phyloP scores from a whole-genome alignment of 2,329 filamentous ascomycete species.

The Alternaria angustiovoidea region DNA sequence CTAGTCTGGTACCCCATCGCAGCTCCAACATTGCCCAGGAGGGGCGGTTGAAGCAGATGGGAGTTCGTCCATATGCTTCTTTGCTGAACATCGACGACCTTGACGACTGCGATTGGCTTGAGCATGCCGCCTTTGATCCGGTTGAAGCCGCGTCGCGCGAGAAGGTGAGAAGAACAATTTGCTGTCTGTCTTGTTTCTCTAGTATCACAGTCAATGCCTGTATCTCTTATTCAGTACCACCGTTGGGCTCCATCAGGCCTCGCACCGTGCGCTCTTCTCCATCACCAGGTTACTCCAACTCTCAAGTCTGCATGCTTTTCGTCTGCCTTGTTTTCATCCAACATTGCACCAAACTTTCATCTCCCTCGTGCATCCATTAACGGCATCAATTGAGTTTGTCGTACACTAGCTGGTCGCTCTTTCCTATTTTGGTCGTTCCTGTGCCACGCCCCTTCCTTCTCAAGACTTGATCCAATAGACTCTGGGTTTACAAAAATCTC shows the following conservation, averaged over 20 bases:
- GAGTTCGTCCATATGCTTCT: constrained; percentile 77
- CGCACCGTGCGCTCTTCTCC: constrained; percentile 22
- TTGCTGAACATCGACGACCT: constrained; percentile 73
- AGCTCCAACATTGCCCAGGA: constrained; percentile 33
- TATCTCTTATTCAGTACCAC: constrained; percentile 13
- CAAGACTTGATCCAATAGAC: neutral
- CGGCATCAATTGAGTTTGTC: neutral
- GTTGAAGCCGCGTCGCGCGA: constrained; percentile 65
- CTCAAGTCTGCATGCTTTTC: constrained; percentile 1
- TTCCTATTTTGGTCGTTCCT: constrained; percentile 8
- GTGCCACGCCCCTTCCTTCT: constrained; percentile 9
- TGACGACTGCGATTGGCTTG: constrained; percentile 67
- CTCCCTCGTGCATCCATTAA: neutral
- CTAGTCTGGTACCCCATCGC: constrained; percentile 34
- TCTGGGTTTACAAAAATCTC: neutral
- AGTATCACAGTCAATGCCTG: neutral
- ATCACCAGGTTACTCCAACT: constrained; percentile 16
- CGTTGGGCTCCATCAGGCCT: constrained; percentile 26
- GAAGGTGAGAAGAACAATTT: constrained; percentile 61
- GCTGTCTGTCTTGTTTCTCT: neutral
- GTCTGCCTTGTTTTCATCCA: neutral
- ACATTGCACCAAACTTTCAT: neutral
- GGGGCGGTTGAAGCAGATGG: constrained; percentile 49
- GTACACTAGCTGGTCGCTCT: neutral
- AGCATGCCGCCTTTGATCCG: constrained; percentile 66